Conservation (phyloP, 2,329 filamentous ascomycete species). For the Dothistroma pini region DNA sequence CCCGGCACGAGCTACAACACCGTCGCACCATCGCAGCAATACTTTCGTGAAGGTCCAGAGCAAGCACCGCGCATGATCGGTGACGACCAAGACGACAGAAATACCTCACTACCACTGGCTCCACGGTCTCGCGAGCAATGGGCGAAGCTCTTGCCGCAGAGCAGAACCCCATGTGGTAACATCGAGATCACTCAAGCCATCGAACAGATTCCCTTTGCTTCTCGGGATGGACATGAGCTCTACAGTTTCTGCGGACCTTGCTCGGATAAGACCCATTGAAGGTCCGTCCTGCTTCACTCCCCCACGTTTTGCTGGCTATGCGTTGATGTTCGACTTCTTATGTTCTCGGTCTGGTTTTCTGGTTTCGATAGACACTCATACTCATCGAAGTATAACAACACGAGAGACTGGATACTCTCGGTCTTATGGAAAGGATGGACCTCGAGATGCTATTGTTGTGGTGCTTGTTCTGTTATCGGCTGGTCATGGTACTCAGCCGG, state of each 20-base stretch:
- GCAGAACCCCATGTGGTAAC: slow-evolving; percentile 22
- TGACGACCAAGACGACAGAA: slow-evolving; percentile 12
- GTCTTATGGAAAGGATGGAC: background rate
- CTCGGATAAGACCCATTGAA: background rate
- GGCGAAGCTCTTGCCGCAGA: slow-evolving; percentile 21
- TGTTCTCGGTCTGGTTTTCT: background rate
- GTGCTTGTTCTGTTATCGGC: background rate
- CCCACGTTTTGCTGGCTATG: slow-evolving; percentile 1
- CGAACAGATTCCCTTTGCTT: slow-evolving; percentile 20
- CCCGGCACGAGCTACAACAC: slow-evolving; percentile 27
- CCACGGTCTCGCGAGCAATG: slow-evolving; percentile 28
- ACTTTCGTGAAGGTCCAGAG: slow-evolving; percentile 4
- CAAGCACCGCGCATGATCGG: slow-evolving; percentile 19
- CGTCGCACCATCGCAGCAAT: slow-evolving; percentile 16
- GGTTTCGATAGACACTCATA: background rate
- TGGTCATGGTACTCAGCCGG: background rate
- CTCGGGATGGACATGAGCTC: background rate
- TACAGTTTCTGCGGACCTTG: slow-evolving; percentile 2
- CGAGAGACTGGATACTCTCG: slow-evolving; percentile 2
- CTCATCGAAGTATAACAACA: background rate
- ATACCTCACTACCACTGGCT: slow-evolving; percentile 22
- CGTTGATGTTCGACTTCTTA: background rate
- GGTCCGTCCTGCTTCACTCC: background rate
- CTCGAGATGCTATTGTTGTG: background rate
- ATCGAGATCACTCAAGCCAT: slow-evolving; percentile 21